These are phyloP conservation scores for Penicillium coffeae DNA, from an alignment of 495 filamentous ascomycete genomes.

Conservation along the genomic window DNA sequence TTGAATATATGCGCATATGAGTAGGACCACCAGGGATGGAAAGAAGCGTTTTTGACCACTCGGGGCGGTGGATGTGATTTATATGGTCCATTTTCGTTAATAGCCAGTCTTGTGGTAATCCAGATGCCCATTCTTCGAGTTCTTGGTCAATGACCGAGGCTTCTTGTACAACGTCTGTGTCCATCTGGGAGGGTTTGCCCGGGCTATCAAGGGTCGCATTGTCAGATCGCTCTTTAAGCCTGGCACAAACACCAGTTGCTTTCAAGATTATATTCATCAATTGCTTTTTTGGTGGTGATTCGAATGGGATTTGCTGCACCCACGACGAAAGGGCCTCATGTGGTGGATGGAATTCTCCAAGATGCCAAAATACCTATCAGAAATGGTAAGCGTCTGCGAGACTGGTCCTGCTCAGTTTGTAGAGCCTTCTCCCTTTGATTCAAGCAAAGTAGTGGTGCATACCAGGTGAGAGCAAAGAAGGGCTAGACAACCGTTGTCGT, in stretches of 20 bases:
- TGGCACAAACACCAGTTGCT: not conserved
- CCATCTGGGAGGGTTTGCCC: too few relatives aligned
- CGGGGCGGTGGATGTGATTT: not conserved
- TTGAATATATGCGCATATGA: constrained; percentile 2
- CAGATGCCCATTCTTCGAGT: not conserved
- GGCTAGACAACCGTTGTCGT: constrained; percentile 4
- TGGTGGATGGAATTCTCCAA: constrained; percentile 2
- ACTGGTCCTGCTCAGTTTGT: not conserved
- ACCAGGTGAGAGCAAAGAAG: constrained; percentile 12
- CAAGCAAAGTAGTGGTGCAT: too few relatives aligned
- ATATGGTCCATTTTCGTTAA: not conserved
- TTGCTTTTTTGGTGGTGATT: not conserved
- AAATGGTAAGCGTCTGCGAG: not conserved
- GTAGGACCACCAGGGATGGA: constrained; percentile 4
- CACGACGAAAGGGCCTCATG: constrained; percentile 1
- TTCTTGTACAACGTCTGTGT: too few relatives aligned
- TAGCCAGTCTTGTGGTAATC: not conserved
- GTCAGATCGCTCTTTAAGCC: not conserved
- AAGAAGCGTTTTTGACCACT: constrained; percentile 4
- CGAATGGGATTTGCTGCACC: constrained; percentile 10
- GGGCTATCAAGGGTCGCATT: too few relatives aligned
- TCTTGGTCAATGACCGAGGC: not conserved
- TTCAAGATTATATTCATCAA: not conserved
- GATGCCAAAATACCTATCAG: constrained; percentile 4
- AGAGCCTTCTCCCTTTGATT: too few relatives aligned